Evolutionary conservation across 768 basidiomycete genomes (phyloP).

Genomic region (Tricholoma furcatifolium): DNA sequence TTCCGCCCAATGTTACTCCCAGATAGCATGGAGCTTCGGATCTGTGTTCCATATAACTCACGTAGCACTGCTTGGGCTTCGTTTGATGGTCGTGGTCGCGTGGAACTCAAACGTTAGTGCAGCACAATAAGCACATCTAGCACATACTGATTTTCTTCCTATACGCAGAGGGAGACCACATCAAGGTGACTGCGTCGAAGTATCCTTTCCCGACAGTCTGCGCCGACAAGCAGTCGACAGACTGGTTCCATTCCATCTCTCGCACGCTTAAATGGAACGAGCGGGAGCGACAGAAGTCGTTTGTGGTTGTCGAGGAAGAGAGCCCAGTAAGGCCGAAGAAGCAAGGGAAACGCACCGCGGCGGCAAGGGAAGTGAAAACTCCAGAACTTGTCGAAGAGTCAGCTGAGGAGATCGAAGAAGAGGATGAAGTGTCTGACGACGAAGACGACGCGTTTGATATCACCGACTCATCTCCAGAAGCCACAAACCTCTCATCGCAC

Average conservation of each 20-base stretch:
- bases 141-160: slow-evolving; percentile 1
- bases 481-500: slow-evolving; percentile 16
- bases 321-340: slow-evolving; percentile 48
- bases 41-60: slow-evolving; percentile 99
- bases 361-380: slow-evolving; percentile 11
- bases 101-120: slow-evolving; percentile 89
- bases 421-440: slow-evolving; percentile 49
- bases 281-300: slow-evolving; percentile 96
- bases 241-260: slow-evolving; percentile 98
- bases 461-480: slow-evolving; percentile 78
- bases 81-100: slow-evolving; percentile 95
- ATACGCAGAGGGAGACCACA: slow-evolving; percentile 91
- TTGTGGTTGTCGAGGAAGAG: slow-evolving; percentile 97
- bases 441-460: slow-evolving; percentile 81
- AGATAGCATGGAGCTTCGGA: slow-evolving; percentile 96
- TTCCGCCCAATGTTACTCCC: slow-evolving; percentile 99
- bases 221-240: slow-evolving; percentile 94
- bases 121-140: slow-evolving; percentile 1
- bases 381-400: slow-evolving; percentile 17
- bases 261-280: slow-evolving; percentile 99
- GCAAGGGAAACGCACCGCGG: slow-evolving; percentile 18
- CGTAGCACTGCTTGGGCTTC: slow-evolving; percentile 98
- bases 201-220: slow-evolving; percentile 99
- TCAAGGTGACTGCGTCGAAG: slow-evolving; percentile 95
- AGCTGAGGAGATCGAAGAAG: slow-evolving; percentile 36